Evolutionary conservation across 257 asterid species (phyloP).

Genomic region (Rehmannia glutinosa): DNA sequence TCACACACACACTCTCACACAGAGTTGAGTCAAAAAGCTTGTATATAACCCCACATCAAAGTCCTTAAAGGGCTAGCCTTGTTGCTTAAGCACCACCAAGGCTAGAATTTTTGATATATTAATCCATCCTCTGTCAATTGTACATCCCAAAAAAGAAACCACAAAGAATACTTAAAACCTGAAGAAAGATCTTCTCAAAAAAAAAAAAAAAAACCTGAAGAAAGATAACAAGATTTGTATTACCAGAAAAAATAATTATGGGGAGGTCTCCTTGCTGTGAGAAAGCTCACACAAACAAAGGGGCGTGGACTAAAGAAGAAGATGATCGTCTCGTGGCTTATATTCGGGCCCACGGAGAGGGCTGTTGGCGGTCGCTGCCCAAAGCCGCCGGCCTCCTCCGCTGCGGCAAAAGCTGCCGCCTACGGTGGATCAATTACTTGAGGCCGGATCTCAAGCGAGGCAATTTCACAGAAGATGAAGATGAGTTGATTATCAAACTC

Average conservation of each 20-base stretch:
- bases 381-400: constrained; percentile 96
- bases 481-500: constrained; percentile 85
- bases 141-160: background rate
- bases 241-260: constrained; percentile 31
- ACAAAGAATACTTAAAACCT: background rate
- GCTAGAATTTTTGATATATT: constrained; percentile 14
- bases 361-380: constrained; percentile 94
- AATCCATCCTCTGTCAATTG: background rate
- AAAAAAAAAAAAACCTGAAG: background rate
- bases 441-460: constrained; percentile 95
- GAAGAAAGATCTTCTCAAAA: background rate
- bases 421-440: constrained; percentile 86
- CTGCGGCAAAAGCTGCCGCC: constrained; percentile 94
- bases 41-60: constrained; percentile 49
- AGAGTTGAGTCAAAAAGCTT: constrained; percentile 41
- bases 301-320: constrained; percentile 97
- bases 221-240: no score
- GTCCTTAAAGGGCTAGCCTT: constrained; percentile 34
- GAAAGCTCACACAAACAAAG: constrained; percentile 94
- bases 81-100: constrained; percentile 27
- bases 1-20: background rate
- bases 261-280: constrained; percentile 99
- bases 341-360: constrained; percentile 84
- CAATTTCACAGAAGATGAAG: constrained; percentile 78
- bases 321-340: constrained; percentile 77